These are phyloP conservation scores for Ambrosia artemisiifolia DNA, from an alignment of 129 eudicot species.

Conservation along the genomic window DNA sequence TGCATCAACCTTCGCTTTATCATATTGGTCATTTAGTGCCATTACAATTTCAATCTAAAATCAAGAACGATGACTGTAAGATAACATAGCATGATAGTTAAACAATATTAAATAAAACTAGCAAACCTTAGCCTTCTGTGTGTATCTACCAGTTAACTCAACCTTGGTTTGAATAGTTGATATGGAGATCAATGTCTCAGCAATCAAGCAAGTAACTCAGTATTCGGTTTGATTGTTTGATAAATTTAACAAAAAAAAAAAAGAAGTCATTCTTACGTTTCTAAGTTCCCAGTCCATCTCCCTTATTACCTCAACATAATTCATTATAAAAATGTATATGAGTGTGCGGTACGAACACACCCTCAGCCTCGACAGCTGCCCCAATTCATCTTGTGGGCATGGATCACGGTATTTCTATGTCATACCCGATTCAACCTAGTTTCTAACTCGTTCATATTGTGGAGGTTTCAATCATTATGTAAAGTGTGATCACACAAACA, in stretches of 20 bases:
- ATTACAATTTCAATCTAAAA: constrained; percentile 26
- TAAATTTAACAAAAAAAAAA: neutral
- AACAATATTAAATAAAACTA: neutral
- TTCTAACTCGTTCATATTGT: too few species aligned
- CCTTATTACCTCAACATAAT: too few species aligned
- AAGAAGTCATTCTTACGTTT: constrained; percentile 21
- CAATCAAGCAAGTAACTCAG: neutral
- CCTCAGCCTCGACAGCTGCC: too few species aligned
- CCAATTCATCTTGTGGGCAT: too few species aligned
- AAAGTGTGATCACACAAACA: too few species aligned
- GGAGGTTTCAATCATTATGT: too few species aligned
- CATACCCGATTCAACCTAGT: too few species aligned
- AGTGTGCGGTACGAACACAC: too few species aligned
- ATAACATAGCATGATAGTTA: neutral
- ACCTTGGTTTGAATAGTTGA: constrained; percentile 25
- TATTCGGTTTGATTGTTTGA: constrained; percentile 5
- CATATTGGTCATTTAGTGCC: constrained; percentile 17
- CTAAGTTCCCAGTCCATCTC: constrained; percentile 33
- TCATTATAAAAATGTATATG: too few species aligned
- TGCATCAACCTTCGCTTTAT: constrained; percentile 11
- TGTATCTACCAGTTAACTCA: constrained; percentile 13
- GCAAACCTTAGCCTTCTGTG: constrained; percentile 30
- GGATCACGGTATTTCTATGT: too few species aligned
- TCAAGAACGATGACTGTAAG: constrained; percentile 4
- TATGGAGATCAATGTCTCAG: constrained; percentile 21